Conservation (phyloP, 345 rosid genomes). For the Acer yangbiense region DNA sequence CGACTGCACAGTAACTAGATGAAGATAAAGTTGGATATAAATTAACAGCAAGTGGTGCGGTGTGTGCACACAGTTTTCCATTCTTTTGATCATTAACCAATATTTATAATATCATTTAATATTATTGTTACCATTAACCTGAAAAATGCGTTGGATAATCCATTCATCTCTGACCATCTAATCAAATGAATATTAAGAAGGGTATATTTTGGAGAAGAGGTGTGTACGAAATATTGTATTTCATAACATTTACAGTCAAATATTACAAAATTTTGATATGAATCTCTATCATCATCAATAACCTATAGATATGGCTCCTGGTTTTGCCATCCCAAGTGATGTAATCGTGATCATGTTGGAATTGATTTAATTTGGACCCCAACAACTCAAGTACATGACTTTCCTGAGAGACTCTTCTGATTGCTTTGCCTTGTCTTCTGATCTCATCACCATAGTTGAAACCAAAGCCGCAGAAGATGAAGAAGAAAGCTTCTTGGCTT, state of each 20-base stretch:
- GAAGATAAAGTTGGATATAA: too few species aligned
- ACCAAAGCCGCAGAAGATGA: constrained; percentile 16
- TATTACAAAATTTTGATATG: background rate
- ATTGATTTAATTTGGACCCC: constrained; percentile 43
- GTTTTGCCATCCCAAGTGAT: background rate
- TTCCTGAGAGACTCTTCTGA: constrained; percentile 52
- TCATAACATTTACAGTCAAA: background rate
- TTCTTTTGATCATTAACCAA: too few species aligned
- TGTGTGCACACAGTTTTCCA: too few species aligned
- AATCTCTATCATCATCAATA: background rate
- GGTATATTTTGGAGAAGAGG: too few species aligned
- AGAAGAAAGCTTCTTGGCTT: constrained; percentile 32
- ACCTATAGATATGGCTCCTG: background rate
- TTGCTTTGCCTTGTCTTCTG: constrained; percentile 25
- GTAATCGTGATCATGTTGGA: background rate
- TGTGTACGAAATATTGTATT: too few species aligned
- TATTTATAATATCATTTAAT: too few species aligned
- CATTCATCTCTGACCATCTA: background rate
- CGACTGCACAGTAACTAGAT: too few species aligned
- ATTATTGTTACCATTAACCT: too few species aligned
- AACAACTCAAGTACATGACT: constrained; percentile 58
- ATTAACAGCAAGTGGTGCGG: too few species aligned
- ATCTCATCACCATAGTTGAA: background rate
- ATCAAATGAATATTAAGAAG: too few species aligned
- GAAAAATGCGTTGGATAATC: background rate